phyloP scores from a whole-genome alignment of 2,329 filamentous ascomycete species.

The Magnaporthiopsis incrustans region DNA sequence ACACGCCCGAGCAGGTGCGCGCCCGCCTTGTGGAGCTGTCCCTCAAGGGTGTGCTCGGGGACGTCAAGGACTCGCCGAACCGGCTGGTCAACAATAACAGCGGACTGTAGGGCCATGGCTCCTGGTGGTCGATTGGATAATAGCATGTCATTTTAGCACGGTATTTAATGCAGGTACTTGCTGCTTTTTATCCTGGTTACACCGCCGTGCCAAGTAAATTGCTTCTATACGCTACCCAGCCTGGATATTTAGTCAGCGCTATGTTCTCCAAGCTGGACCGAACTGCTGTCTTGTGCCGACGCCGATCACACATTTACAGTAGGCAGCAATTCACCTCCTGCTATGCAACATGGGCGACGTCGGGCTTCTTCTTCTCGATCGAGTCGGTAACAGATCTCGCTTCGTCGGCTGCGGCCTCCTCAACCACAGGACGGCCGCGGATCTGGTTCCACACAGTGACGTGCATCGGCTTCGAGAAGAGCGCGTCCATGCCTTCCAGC shows the following conservation, averaged over 20 bases:
- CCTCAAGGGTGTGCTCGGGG: slow-evolving; percentile 4
- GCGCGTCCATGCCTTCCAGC: slow-evolving; percentile 5
- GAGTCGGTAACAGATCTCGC: slow-evolving; percentile 1
- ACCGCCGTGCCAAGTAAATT: too few species aligned
- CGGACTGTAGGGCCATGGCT: neutral
- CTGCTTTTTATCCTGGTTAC: too few species aligned
- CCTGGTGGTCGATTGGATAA: neutral
- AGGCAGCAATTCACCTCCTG: neutral
- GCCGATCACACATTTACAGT: neutral
- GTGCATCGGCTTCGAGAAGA: slow-evolving; percentile 7
- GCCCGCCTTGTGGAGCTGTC: neutral
- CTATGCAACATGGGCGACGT: slow-evolving; percentile 1
- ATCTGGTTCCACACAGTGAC: slow-evolving; percentile 2
- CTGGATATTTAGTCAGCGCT: too few species aligned
- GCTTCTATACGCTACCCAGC: too few species aligned
- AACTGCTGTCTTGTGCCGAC: too few species aligned
- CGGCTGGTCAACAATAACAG: slow-evolving; percentile 13
- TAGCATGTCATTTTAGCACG: neutral
- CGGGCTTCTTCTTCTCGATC: slow-evolving; percentile 3
- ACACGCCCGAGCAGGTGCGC: neutral
- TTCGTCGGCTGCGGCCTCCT: neutral
- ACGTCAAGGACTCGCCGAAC: slow-evolving; percentile 8
- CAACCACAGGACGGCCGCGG: neutral
- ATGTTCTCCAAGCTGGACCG: too few species aligned
- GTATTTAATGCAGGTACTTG: too few species aligned